These are phyloP conservation scores for Brassica juncea DNA, from an alignment of 345 rosid species.

Conservation along the genomic window DNA sequence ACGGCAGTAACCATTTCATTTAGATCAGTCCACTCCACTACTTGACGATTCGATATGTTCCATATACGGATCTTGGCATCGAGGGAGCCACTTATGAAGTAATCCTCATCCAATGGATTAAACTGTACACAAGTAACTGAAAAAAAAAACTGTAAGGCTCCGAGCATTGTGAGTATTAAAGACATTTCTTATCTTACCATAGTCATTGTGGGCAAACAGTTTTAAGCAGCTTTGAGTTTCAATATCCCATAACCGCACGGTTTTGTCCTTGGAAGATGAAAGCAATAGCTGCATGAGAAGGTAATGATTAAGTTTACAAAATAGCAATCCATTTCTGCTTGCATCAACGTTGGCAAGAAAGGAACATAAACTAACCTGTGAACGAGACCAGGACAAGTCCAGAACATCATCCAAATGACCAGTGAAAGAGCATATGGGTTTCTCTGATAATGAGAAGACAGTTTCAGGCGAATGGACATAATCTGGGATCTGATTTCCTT, in stretches of 20 bases:
- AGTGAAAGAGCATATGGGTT: slow-evolving; percentile 73
- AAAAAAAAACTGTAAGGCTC: background rate
- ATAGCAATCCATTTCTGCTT: background rate
- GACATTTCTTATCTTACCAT: slow-evolving; percentile 48
- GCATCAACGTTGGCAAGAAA: slow-evolving; percentile 7
- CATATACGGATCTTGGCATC: slow-evolving; percentile 91
- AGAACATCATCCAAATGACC: slow-evolving; percentile 92
- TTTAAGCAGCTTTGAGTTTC: slow-evolving; percentile 78
- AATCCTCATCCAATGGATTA: slow-evolving; percentile 86
- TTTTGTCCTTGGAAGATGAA: slow-evolving; percentile 98
- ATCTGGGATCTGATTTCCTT: slow-evolving; percentile 62
- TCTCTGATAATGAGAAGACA: slow-evolving; percentile 77
- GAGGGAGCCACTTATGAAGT: slow-evolving; percentile 94
- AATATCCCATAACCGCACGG: slow-evolving; percentile 93
- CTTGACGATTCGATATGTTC: slow-evolving; percentile 68
- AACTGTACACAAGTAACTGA: slow-evolving; percentile 94
- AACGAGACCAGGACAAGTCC: slow-evolving; percentile 94
- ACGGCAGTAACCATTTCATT: slow-evolving; percentile 96
- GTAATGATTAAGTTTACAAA: background rate
- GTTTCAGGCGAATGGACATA: slow-evolving; percentile 85
- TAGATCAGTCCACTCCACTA: slow-evolving; percentile 86
- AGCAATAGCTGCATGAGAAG: slow-evolving; percentile 62
- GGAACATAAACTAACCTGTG: slow-evolving; percentile 59
- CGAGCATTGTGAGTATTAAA: background rate
- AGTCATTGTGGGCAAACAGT: slow-evolving; percentile 91